Base-by-base conservation (phyloP, 2,329 filamentous ascomycete genomes). In the Cyclaneusma minus region DNA sequence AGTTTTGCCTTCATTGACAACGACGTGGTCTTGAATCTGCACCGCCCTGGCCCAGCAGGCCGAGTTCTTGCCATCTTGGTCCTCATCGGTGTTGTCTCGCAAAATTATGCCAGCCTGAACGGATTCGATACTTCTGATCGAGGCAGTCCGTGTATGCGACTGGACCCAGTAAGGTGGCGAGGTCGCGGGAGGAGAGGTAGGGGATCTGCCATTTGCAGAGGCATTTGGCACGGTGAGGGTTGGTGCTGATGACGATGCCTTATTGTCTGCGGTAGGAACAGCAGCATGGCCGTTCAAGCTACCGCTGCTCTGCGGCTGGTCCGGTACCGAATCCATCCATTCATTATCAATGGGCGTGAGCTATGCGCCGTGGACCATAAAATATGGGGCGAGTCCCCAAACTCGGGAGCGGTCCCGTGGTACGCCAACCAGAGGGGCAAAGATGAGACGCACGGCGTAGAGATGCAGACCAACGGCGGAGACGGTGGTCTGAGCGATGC, bases 21-120 rank as follows among this genome's bases (percentile, higher is more conserved):
- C 40, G 7, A 64, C 63, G 44, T 66, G 54, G 41, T 68, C 64
- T 19, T 60, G 55, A 21, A 76, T 59, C 36, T 65, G 58, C 28
- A 74, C 70, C 43, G 65, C 70, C 49, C 58, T 64, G 16, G 70
- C 70, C 70, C 70, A 76, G 48, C 69, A 76, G 8, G 65, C 67
- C 33, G 55, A 59, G 43, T 65, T 67, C 32, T 55, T 47, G 22
- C 60, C 59, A 32, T 54, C 59, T 17, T 55, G 58, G 37, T 72
- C 68, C 3, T 28, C 39, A 22, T 39, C 35, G 2, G 43, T 46
- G 46, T 75, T 74, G 44, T 76, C 70, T 35, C 61, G 64, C 32
- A 76, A 51, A 6, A 60, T 69, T 37, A 76, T 76, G 22, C 64
- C 64, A 1, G 47, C 42, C 1, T 56, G 54, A n/a, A 65, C 48